phyloP scores from a whole-genome alignment of 805 yeast genomes.

The Maudiozyma turicensis region DNA sequence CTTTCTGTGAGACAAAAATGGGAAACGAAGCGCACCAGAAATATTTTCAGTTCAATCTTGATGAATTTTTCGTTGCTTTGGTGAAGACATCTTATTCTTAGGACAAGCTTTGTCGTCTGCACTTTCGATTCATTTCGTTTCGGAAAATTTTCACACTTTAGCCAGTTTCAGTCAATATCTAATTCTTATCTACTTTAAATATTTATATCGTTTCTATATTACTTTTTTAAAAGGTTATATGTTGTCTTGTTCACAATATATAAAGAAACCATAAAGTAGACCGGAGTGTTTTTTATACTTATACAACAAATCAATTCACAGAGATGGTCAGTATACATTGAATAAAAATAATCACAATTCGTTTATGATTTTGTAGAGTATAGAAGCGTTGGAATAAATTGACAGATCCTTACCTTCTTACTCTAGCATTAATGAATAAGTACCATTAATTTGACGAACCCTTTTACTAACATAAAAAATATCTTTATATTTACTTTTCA shows the following conservation, averaged over 20 bases:
- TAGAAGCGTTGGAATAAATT: too few species aligned
- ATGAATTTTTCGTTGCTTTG: too few species aligned
- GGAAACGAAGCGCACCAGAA: too few species aligned
- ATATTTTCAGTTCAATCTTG: too few species aligned
- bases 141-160: background rate
- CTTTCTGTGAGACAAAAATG: too few species aligned
- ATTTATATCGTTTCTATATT: background rate
- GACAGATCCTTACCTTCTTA: too few species aligned
- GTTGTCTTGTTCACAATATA: background rate
- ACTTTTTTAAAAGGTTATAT: background rate
- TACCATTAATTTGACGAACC: too few species aligned
- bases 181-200: background rate
- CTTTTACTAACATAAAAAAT: too few species aligned
- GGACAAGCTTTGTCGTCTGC: too few species aligned
- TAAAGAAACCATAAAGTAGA: constrained; percentile 31
- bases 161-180: background rate
- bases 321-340: constrained; percentile 86
- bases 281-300: constrained; percentile 76
- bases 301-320: constrained; percentile 42
- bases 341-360: background rate
- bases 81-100: too few species aligned
- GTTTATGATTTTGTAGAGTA: background rate
- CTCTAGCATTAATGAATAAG: too few species aligned
- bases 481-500: too few species aligned
- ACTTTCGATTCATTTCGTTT: background rate